Conservation (phyloP, 352 stramenopile species). For the Phytophthora fragariaefolia region DNA sequence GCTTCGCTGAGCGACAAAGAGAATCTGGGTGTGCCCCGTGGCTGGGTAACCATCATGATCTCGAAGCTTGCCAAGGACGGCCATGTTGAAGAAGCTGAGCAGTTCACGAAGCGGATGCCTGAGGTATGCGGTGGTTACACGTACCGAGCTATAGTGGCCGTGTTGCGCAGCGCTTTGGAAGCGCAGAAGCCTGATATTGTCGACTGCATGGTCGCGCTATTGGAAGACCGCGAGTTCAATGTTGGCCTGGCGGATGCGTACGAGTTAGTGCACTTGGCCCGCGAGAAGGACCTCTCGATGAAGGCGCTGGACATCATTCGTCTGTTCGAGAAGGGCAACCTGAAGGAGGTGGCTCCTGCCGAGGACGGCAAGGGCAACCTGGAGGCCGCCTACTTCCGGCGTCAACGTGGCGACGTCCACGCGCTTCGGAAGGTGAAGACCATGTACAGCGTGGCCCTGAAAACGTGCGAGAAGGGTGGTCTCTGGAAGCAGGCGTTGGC, state of each 20-base stretch:
- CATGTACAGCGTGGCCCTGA: conserved; percentile 64
- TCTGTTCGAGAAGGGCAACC: conserved; percentile 57
- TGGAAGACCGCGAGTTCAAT: conserved; percentile 54
- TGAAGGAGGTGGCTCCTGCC: conserved; percentile 33
- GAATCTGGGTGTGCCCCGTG: conserved; percentile 42
- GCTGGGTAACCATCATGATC: conserved; percentile 57
- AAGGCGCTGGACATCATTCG: conserved; percentile 55
- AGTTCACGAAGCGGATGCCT: conserved; percentile 49
- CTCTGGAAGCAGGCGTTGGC: conserved; percentile 67
- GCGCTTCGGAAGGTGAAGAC: conserved; percentile 56
- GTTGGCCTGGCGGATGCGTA: conserved; percentile 53
- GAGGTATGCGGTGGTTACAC: conserved; percentile 45
- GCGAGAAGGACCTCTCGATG: conserved; percentile 42
- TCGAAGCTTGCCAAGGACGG: conserved; percentile 45
- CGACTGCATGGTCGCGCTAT: conserved; percentile 39
- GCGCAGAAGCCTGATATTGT: conserved; percentile 33
- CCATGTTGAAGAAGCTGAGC: conserved; percentile 46
- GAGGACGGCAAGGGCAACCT: conserved; percentile 40
- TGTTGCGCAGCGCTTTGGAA: conserved; percentile 46
- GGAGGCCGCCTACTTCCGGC: conserved; percentile 28
- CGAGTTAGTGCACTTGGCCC: conserved; percentile 59
- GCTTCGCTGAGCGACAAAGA: conserved; percentile 35
- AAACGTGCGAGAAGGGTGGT: conserved; percentile 54
- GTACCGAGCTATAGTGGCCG: conserved; percentile 48
- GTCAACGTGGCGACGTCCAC: conserved; percentile 30